Evolutionary conservation across 2,329 filamentous ascomycete species (phyloP).

Genomic region (Aureobasidium sp.): DNA sequence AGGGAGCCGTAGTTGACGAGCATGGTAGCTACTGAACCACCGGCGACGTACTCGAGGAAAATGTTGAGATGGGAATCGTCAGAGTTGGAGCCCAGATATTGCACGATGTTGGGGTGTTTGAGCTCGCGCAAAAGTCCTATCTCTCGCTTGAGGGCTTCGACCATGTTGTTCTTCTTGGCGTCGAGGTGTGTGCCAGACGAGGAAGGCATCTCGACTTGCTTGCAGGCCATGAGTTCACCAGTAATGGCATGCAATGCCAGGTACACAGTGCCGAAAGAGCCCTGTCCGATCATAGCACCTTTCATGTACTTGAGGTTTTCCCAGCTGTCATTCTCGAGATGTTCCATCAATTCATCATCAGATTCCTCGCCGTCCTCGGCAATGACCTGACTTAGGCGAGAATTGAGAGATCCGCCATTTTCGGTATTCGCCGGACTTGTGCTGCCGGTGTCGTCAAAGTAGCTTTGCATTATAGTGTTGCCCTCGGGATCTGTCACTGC

Average conservation of each 20-base stretch:
- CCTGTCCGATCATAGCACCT: slow-evolving; percentile 91
- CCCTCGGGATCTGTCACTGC: slow-evolving; percentile 73
- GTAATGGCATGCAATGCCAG: slow-evolving; percentile 92
- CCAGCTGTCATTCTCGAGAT: slow-evolving; percentile 87
- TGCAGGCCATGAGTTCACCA: slow-evolving; percentile 94
- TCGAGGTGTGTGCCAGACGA: slow-evolving; percentile 72
- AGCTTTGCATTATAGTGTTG: slow-evolving; percentile 64
- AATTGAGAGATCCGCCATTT: slow-evolving; percentile 62
- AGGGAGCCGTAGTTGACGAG: slow-evolving; percentile 96
- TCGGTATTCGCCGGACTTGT: slow-evolving; percentile 56
- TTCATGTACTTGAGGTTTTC: slow-evolving; percentile 99
- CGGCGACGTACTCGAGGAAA: slow-evolving; percentile 98
- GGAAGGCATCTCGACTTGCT: slow-evolving; percentile 90
- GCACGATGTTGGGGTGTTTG: slow-evolving; percentile 94
- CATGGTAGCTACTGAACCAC: slow-evolving; percentile 96
- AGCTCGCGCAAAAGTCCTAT: slow-evolving; percentile 90
- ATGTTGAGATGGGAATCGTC: slow-evolving; percentile 92
- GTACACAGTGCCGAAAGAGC: slow-evolving; percentile 93
- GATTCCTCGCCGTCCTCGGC: slow-evolving; percentile 86
- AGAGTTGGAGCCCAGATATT: slow-evolving; percentile 91
- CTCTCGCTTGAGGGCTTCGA: slow-evolving; percentile 92
- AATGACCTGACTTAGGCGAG: slow-evolving; percentile 74
- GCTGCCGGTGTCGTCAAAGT: slow-evolving; percentile 74
- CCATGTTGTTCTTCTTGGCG: slow-evolving; percentile 93
- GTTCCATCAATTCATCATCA: slow-evolving; percentile 82